phyloP scores from a whole-genome alignment of 139 green algal species.

The Pycnococcus provasolii region DNA sequence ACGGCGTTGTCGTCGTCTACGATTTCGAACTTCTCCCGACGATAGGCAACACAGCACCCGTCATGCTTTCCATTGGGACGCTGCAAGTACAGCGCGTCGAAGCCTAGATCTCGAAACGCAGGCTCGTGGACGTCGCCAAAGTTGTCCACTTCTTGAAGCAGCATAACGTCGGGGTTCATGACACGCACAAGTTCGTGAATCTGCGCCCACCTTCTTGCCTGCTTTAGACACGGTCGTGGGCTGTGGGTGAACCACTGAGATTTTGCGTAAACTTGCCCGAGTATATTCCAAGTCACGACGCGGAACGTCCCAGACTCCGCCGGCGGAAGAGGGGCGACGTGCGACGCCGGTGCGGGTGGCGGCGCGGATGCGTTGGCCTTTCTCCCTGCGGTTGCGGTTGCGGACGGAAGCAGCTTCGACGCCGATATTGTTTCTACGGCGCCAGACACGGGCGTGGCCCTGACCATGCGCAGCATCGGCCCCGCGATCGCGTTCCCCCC shows the following conservation, averaged over 20 bases:
- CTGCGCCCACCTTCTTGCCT: neutral
- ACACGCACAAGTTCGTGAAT: neutral
- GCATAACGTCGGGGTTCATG: neutral
- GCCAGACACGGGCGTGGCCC: no score
- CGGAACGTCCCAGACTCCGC: neutral
- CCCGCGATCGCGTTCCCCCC: no score
- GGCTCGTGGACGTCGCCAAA: neutral
- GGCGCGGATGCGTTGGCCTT: no score
- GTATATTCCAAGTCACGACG: neutral
- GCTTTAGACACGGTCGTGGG: neutral
- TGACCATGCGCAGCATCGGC: no score
- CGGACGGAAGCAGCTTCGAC: no score
- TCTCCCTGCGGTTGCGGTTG: no score
- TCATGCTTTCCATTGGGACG: constrained; percentile 5
- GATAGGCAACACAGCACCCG: neutral
- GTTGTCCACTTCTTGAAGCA: constrained; percentile 7
- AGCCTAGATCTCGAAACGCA: neutral
- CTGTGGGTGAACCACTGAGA: neutral
- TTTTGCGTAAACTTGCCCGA: constrained; percentile 4
- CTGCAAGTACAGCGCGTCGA: neutral
- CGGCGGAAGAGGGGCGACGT: no score
- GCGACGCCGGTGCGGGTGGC: no score
- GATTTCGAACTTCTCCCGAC: neutral
- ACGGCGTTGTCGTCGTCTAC: neutral
- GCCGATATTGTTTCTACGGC: no score